These are phyloP conservation scores for Phaeotremella skinneri DNA, from an alignment of 768 basidiomycete genomes.

Conservation along the genomic window DNA sequence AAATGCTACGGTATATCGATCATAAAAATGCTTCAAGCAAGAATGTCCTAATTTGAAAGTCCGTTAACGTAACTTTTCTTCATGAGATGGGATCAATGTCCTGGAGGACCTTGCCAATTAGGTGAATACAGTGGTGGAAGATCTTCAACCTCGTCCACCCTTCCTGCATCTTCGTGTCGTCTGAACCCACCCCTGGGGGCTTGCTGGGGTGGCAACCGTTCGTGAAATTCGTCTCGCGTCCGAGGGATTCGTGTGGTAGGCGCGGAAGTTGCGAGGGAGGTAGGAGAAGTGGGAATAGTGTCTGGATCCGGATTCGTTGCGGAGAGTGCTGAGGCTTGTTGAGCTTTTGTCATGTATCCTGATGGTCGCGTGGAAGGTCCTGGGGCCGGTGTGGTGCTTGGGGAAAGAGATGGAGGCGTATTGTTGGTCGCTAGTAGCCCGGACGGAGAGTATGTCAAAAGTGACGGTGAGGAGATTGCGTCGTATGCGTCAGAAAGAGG, in stretches of 20 bases:
- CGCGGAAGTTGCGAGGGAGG: not conserved
- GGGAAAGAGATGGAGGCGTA: not conserved
- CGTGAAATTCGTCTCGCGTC: constrained; percentile 3
- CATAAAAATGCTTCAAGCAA: not conserved
- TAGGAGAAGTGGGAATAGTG: not conserved
- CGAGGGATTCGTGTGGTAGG: not conserved
- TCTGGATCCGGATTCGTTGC: constrained; percentile 24
- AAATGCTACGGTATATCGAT: not conserved
- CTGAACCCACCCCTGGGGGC: constrained; percentile 36
- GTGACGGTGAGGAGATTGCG: constrained; percentile 9
- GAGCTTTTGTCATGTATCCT: constrained; percentile 29
- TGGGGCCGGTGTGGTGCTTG: not conserved
- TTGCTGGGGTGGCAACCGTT: constrained; percentile 21
- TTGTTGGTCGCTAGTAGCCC: not conserved
- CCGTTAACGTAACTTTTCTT: too few species aligned
- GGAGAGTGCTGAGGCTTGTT: constrained; percentile 32
- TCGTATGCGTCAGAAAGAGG: constrained; percentile 4
- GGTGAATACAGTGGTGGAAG: constrained; percentile 41
- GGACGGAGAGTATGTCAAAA: constrained; percentile 15
- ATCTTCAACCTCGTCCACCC: constrained; percentile 31
- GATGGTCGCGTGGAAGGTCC: not conserved
- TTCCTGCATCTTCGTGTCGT: constrained; percentile 41
- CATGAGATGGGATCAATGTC: not conserved
- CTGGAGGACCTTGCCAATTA: constrained; percentile 26
- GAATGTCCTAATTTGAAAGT: not conserved